Percentiles rank a stretch among this genome's conserved stretches.
Evolutionary conservation across 192 early-diverging fungal genomes (phyloP).

Genomic region (Podila epicladia): DNA sequence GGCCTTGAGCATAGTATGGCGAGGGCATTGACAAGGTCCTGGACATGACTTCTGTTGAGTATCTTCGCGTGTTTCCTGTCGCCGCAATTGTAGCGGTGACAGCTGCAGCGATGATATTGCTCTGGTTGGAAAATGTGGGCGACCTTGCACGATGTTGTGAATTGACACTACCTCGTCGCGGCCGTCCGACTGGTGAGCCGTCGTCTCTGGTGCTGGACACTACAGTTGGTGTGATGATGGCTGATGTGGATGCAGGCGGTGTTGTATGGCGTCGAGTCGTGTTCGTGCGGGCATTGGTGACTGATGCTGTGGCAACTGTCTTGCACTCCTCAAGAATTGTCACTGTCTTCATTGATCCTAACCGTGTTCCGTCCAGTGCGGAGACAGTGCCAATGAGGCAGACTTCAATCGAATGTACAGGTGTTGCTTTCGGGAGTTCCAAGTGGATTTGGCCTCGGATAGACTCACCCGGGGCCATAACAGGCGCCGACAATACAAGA

Average conservation of each 20-base stretch:
- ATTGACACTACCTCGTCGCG: conserved; percentile 18
- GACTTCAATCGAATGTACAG: conserved; percentile 47
- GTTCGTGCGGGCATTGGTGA: conserved; percentile 40
- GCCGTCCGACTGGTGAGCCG: not conserved
- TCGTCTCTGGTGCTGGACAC: not conserved
- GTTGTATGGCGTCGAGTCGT: conserved; percentile 40
- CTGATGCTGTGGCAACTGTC: conserved; percentile 44
- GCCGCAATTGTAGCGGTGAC: conserved; percentile 10
- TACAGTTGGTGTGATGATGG: not conserved
- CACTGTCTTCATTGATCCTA: conserved; percentile 47
- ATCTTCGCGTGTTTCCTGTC: conserved; percentile 3
- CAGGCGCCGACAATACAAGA: conserved; percentile 36
- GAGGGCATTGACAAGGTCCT: conserved; percentile 40
- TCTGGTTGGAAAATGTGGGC: conserved; percentile 16
- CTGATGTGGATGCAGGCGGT: conserved; percentile 2
- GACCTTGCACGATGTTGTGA: conserved; percentile 19
- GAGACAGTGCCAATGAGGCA: conserved; percentile 45
- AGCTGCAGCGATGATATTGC: conserved; percentile 23
- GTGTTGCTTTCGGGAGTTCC: conserved; percentile 43
- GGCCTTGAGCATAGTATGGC: conserved; percentile 10
- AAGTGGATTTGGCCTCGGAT: conserved; percentile 45
- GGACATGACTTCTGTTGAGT: conserved; percentile 28
- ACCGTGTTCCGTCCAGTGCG: conserved; percentile 36
- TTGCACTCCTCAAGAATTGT: conserved; percentile 46
- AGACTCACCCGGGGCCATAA: conserved; percentile 50